Evolutionary conservation across 2,329 filamentous ascomycete species (phyloP).

Genomic region (Aureobasidium zeae): DNA sequence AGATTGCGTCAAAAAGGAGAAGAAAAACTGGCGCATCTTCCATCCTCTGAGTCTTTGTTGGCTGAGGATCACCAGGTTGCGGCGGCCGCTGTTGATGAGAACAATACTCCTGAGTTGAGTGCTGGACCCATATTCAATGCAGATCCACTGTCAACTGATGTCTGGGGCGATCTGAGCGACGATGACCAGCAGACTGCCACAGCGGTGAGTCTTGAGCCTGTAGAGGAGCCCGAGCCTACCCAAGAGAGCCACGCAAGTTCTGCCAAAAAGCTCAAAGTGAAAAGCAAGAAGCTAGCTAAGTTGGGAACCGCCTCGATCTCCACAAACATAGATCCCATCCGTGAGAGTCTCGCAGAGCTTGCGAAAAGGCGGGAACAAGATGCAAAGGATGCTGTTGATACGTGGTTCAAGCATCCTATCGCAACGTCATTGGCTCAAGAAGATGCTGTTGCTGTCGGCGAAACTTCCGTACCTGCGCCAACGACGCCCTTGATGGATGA

Average conservation of each 20-base stretch:
- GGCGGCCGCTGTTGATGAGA: neutral
- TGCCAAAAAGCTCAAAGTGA: constrained; percentile 27
- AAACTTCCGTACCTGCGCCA: neutral
- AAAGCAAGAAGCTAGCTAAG: constrained; percentile 22
- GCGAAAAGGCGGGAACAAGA: constrained; percentile 22
- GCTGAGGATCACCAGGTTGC: neutral
- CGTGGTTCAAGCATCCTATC: constrained; percentile 24
- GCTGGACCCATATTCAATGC: neutral
- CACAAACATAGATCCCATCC: constrained; percentile 13
- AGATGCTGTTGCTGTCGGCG: neutral
- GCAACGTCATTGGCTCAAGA: neutral
- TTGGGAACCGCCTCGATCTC: constrained; percentile 22
- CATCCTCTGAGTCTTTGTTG: neutral
- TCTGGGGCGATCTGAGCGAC: constrained; percentile 14
- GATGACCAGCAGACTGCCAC: neutral
- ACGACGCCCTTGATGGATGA: neutral
- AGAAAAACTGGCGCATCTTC: neutral
- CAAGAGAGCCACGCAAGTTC: neutral
- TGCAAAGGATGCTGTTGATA: constrained; percentile 24
- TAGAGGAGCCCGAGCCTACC: neutral
- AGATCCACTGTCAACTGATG: constrained; percentile 13
- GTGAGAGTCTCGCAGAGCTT: constrained; percentile 22
- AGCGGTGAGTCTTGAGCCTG: neutral
- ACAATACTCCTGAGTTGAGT: neutral
- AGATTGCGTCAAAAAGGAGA: constrained; percentile 19